These are phyloP conservation scores for Trichoderma afroharzianum DNA, from an alignment of 2,329 filamentous ascomycete genomes.

Conservation along the genomic window DNA sequence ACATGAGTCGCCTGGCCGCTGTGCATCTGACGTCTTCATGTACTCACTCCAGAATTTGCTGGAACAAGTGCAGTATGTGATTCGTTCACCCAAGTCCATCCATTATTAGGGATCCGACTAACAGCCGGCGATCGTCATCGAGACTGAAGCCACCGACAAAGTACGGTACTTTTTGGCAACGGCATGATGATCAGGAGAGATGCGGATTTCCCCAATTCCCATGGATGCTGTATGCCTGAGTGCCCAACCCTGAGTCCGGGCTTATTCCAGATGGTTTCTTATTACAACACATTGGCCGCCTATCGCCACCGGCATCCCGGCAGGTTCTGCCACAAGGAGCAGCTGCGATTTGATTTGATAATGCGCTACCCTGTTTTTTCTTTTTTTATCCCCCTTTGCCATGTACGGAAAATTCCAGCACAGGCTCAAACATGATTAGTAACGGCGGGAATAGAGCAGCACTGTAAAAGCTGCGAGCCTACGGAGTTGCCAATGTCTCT, in stretches of 20 bases:
- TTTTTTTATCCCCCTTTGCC: neutral
- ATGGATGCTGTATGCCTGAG: neutral
- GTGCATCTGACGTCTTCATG: slow-evolving; percentile 8
- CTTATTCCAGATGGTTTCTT: slow-evolving; percentile 4
- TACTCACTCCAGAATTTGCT: neutral
- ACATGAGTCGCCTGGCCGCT: neutral
- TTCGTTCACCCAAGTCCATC: neutral
- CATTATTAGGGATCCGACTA: neutral
- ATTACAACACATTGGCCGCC: neutral
- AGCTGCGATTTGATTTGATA: neutral
- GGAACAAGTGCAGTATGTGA: neutral
- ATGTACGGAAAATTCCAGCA: neutral
- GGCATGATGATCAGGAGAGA: slow-evolving; percentile 10
- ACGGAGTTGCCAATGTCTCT: neutral
- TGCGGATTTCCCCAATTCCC: neutral
- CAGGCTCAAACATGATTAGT: neutral
- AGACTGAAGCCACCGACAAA: neutral
- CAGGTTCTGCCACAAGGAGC: neutral
- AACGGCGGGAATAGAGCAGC: neutral
- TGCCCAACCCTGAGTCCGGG: neutral
- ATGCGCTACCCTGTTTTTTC: neutral
- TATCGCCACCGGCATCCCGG: slow-evolving; percentile 5
- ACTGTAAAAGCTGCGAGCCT: neutral
- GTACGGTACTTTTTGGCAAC: neutral
- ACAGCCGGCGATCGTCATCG: slow-evolving; percentile 1